Evolutionary conservation across 371 early-diverging fungal genomes (phyloP).

Genomic region (Apophysomyces variabilis): DNA sequence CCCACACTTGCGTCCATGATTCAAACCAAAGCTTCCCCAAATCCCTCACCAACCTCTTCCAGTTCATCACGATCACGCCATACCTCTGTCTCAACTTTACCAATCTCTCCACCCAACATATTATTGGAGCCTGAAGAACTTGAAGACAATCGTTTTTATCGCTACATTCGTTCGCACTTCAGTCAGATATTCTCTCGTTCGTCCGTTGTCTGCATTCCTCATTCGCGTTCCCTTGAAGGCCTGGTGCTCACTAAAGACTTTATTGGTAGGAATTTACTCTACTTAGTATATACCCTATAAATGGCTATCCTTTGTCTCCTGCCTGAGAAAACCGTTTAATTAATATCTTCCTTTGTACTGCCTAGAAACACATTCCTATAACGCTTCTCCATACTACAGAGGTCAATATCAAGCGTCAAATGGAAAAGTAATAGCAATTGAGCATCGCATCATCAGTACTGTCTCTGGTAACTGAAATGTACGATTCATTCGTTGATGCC

Average conservation of each 20-base stretch:
- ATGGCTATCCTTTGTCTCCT: too few species aligned
- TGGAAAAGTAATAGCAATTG: slow-evolving; percentile 61
- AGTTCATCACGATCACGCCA: slow-evolving; percentile 27
- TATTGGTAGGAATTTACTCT: slow-evolving; percentile 42
- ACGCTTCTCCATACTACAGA: slow-evolving; percentile 62
- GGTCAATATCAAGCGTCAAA: slow-evolving; percentile 61
- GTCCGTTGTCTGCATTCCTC: slow-evolving; percentile 60
- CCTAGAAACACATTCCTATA: slow-evolving; percentile 64
- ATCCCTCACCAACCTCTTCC: slow-evolving; percentile 29
- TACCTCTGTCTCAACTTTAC: slow-evolving; percentile 12
- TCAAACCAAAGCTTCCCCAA: slow-evolving; percentile 27
- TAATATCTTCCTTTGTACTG: slow-evolving; percentile 10
- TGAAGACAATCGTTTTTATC: slow-evolving; percentile 56
- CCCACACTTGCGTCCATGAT: slow-evolving; percentile 44
- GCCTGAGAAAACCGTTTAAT: slow-evolving; percentile 7
- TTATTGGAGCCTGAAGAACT: slow-evolving; percentile 45
- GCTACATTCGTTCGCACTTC: slow-evolving; percentile 45
- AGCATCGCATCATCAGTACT: slow-evolving; percentile 52
- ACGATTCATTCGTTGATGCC: slow-evolving; percentile 3
- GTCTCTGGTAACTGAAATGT: slow-evolving; percentile 43
- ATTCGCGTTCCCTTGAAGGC: slow-evolving; percentile 58
- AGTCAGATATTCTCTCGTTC: slow-evolving; percentile 51
- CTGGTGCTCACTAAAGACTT: slow-evolving; percentile 57
- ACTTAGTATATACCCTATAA: too few species aligned
- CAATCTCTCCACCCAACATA: slow-evolving; percentile 5